These are phyloP conservation scores for Zopfochytrium polystomum DNA, from an alignment of 371 early-diverging fungal genomes.

Conservation along the genomic window DNA sequence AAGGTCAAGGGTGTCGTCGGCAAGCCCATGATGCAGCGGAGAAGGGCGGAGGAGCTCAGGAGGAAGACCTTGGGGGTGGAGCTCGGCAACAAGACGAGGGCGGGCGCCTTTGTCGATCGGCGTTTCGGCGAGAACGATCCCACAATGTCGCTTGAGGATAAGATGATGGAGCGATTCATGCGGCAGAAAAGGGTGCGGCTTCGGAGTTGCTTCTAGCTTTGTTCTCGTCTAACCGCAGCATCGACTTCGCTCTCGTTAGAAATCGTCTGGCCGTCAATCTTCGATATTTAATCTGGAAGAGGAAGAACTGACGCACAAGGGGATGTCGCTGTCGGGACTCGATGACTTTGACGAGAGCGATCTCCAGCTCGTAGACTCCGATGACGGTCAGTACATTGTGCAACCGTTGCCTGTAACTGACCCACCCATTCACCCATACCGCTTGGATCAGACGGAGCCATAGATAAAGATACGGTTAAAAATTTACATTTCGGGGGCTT, in stretches of 20 bases:
- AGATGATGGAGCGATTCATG: conserved; percentile 92
- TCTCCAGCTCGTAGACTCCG: conserved; percentile 58
- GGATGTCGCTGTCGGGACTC: conserved; percentile 78
- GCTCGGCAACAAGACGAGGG: conserved; percentile 63
- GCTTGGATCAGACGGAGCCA: conserved; percentile 48
- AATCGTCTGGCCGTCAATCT: conserved; percentile 31
- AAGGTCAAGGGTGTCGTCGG: conserved; percentile 80
- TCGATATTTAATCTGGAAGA: conserved; percentile 82
- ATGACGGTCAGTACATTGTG: conserved; percentile 40
- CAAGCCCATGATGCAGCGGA: conserved; percentile 74
- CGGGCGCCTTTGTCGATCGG: conserved; percentile 80
- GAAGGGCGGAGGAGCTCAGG: conserved; percentile 81
- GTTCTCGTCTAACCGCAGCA: neutral
- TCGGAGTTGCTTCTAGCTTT: neutral
- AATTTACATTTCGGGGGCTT: conserved; percentile 88
- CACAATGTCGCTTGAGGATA: conserved; percentile 87
- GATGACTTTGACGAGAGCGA: conserved; percentile 78
- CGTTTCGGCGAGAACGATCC: conserved; percentile 94
- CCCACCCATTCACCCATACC: neutral
- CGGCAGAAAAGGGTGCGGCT: conserved; percentile 66
- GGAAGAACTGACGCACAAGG: conserved; percentile 85
- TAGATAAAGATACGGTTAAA: conserved; percentile 68
- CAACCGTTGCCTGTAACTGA: neutral
- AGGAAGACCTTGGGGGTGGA: conserved; percentile 80
- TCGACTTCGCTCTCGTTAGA: conserved; percentile 12